Base-by-base conservation (phyloP, 2,329 filamentous ascomycete species). In the Bipolaris oryzae region DNA sequence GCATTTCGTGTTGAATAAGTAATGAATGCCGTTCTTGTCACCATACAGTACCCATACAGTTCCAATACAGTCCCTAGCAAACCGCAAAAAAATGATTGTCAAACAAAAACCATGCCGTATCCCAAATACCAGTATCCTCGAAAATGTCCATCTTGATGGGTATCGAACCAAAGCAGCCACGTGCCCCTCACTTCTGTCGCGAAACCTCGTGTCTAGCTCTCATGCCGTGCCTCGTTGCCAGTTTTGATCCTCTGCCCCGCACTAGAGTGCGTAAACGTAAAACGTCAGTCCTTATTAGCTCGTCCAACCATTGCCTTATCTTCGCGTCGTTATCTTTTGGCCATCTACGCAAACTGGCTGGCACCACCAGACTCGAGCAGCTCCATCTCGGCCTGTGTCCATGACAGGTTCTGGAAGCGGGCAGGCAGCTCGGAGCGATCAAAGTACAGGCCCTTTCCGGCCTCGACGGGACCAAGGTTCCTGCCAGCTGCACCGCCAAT, bases 281-380 rank as follows among this genome's bases (percentile, higher is more conserved):
- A 13, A 62, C 56, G 68, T 31, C 58, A 45, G 48, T 54, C 20
- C 44, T 50, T 55, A 57, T 57, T 60, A 51, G 60, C 35, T 58
- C 61, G 52, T 58, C 55, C 59, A 56, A 45, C 60, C 58, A 46
- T 55, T 45, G 38, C 49, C 35, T 50, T 44, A 25, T 64, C 53
- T 38, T 66, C 38, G 56, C 50, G 45, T 52, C 54, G 21, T 59
- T 42, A 53, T 59, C 7, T 47, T 20, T 49, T 43, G 5, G 25
- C 39, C 48, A 56, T 67, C 73, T 72, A 86, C 61, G 79, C 81
- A 67, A 81, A 83, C 64, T 87, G 69, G 71, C 85, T 89, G 33
- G 94, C 95, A 55, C 95, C 95, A 53, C 93, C 95, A 53, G 91
- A 95, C 85, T 97, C 92, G 72, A 99, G 85, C 20, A 92, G 93